These are phyloP conservation scores for Collybia sordida DNA, from an alignment of 768 basidiomycete species.

Conservation along the genomic window DNA sequence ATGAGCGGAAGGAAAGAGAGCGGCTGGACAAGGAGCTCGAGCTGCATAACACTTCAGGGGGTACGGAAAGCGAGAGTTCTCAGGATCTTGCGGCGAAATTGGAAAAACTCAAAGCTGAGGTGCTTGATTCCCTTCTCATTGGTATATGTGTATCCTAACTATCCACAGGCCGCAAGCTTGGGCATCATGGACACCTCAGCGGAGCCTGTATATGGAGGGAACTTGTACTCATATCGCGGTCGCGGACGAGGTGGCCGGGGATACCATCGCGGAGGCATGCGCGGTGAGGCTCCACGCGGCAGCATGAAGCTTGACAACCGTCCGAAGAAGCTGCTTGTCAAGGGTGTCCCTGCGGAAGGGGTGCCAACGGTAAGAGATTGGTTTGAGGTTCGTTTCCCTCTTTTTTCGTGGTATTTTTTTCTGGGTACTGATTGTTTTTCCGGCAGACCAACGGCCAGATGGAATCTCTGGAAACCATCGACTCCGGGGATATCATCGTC, in stretches of 20 bases:
- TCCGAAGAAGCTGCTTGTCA: slow-evolving; percentile 75
- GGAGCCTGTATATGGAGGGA: slow-evolving; percentile 33
- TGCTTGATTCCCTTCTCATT: slow-evolving; percentile 28
- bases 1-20: slow-evolving; percentile 59
- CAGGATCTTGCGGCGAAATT: slow-evolving; percentile 75
- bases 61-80: slow-evolving; percentile 46
- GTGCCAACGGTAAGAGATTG: slow-evolving; percentile 71
- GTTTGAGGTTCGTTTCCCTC: slow-evolving; percentile 64
- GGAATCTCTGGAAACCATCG: slow-evolving; percentile 57
- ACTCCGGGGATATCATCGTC: slow-evolving; percentile 61
- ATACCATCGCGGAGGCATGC: slow-evolving; percentile 59
- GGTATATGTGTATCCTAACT: background rate
- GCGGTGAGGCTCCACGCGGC: slow-evolving; percentile 60
- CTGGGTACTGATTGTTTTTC: slow-evolving; percentile 3
- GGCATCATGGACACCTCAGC: slow-evolving; percentile 59
- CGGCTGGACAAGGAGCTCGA: slow-evolving; percentile 85
- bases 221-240: slow-evolving; percentile 71
- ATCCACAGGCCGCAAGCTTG: slow-evolving; percentile 65
- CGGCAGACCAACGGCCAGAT: slow-evolving; percentile 66
- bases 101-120: slow-evolving; percentile 79
- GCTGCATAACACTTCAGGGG: slow-evolving; percentile 45
- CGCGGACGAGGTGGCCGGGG: slow-evolving; percentile 61
- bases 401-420: background rate
- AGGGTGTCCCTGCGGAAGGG: slow-evolving; percentile 54
- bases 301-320: slow-evolving; percentile 93